phyloP scores from a whole-genome alignment of 2,329 filamentous ascomycete species.

The Aureobasidium sp. region DNA sequence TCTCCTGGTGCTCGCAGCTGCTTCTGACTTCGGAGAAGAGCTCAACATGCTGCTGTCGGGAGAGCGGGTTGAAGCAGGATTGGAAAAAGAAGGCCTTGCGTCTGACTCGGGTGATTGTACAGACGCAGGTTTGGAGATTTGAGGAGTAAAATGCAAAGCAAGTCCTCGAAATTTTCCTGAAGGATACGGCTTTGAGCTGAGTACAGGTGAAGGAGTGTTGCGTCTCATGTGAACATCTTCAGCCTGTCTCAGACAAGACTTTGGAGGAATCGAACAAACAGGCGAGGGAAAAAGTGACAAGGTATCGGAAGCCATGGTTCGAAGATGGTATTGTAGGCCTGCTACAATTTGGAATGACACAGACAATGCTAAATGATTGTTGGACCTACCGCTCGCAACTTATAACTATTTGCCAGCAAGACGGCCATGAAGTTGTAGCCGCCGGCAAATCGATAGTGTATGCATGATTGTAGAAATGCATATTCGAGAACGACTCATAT shows the following conservation, averaged over 20 bases:
- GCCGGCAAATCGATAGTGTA: constrained; percentile 4
- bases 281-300: constrained; percentile 9
- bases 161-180: neutral
- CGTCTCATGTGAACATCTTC: neutral
- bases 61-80: neutral
- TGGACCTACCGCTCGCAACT: neutral
- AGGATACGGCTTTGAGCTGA: neutral
- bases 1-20: neutral
- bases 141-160: neutral
- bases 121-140: neutral
- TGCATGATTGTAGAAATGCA: neutral
- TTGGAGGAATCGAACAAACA: neutral
- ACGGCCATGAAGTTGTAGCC: neutral
- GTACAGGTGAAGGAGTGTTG: neutral
- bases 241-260: constrained; percentile 10
- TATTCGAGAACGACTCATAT: neutral
- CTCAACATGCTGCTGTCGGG: neutral
- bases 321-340: neutral
- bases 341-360: neutral
- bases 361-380: neutral
- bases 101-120: neutral
- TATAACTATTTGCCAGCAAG: neutral
- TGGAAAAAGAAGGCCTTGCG: neutral
- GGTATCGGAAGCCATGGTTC: constrained; percentile 2
- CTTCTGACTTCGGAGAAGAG: neutral